These are phyloP conservation scores for Salix dunnii DNA, from an alignment of 345 rosid genomes.

Conservation along the genomic window DNA sequence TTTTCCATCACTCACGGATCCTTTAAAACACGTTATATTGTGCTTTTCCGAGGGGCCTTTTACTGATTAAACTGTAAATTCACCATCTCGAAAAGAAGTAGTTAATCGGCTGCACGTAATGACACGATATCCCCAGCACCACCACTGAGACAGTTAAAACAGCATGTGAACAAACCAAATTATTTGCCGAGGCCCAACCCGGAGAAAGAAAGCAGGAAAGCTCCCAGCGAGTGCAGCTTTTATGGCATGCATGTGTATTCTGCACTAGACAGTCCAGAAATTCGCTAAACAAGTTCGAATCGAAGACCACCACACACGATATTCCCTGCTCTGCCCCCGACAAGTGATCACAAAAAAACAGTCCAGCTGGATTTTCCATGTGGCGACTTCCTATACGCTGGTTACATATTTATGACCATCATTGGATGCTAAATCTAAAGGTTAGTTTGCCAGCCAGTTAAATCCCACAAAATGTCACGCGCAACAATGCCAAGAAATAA, in stretches of 20 bases:
- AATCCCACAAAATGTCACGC: not conserved
- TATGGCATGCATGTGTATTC: not conserved
- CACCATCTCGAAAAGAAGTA: no score
- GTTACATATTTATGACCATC: not conserved
- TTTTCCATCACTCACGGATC: no score
- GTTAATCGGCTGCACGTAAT: no score
- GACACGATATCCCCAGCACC: no score
- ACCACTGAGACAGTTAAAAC: no score
- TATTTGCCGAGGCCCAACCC: no score
- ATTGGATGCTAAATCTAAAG: slow-evolving; percentile 9
- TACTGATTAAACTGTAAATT: no score
- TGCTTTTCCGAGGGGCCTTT: no score
- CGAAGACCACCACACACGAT: not conserved
- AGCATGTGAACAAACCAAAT: no score
- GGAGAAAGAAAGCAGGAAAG: no score
- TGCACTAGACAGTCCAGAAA: not conserved
- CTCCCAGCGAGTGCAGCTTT: not conserved
- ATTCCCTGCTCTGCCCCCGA: not conserved
- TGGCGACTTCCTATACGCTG: not conserved
- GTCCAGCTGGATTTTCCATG: slow-evolving; percentile 11
- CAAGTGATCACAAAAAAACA: not conserved
- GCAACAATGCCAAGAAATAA: not conserved
- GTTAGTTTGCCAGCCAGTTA: not conserved
- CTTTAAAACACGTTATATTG: no score
- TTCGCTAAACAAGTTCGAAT: not conserved